A percentile compares a stretch with the other conserved stretches of the same genome.
phyloP scores from a whole-genome alignment of 192 early-diverging fungal species.

The Podila epigama region DNA sequence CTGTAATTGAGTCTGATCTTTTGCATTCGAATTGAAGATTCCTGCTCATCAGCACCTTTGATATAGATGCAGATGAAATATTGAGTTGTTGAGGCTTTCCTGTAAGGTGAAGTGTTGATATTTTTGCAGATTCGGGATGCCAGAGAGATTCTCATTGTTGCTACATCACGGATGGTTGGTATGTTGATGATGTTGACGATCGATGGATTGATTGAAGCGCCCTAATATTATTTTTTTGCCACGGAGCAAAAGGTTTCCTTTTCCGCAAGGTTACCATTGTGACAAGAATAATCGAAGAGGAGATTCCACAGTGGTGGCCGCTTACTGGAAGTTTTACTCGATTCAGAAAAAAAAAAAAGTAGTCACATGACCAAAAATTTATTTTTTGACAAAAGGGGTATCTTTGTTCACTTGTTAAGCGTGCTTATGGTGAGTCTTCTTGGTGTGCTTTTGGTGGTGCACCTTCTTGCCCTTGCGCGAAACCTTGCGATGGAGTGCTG shows the following conservation, averaged over 20 bases:
- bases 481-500: slow-evolving; percentile 8
- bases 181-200: neutral
- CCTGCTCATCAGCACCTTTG: too few relatives aligned
- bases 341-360: neutral
- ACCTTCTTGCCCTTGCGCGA: slow-evolving; percentile 17
- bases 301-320: neutral
- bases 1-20: too few relatives aligned
- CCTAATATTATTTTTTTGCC: neutral
- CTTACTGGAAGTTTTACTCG: neutral
- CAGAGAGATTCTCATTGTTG: neutral
- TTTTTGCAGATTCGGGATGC: neutral
- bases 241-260: neutral
- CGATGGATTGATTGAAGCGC: too few relatives aligned
- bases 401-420: neutral
- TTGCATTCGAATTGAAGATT: too few relatives aligned
- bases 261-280: neutral
- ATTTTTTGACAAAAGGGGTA: neutral
- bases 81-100: slow-evolving; percentile 1
- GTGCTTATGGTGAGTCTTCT: too few relatives aligned
- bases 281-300: slow-evolving; percentile 4
- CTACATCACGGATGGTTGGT: neutral
- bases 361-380: neutral
- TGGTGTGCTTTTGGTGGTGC: slow-evolving; percentile 8
- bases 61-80: neutral
- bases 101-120: neutral